Conservation (phyloP, 2,329 filamentous ascomycete species). For the Saccharata proteae region DNA sequence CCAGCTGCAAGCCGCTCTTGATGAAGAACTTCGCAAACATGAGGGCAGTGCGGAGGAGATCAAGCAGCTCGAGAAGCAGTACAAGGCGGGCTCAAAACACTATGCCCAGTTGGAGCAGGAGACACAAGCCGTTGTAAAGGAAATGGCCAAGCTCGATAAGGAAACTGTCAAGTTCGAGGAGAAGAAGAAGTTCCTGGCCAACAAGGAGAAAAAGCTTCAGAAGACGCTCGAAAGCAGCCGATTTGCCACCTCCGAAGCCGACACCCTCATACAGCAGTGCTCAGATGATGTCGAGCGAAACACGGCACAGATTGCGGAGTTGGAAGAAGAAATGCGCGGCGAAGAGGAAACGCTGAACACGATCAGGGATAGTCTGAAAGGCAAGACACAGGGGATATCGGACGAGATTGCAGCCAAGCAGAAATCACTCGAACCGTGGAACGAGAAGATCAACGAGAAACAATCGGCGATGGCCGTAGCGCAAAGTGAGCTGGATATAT, state of each 20-base stretch:
- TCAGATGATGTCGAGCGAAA: conserved; percentile 66
- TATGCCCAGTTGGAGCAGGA: conserved; percentile 74
- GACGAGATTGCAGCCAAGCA: conserved; percentile 88
- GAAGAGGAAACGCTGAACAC: conserved; percentile 72
- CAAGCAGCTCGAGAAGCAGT: conserved; percentile 75
- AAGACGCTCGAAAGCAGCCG: conserved; percentile 73
- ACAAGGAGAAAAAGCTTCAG: conserved; percentile 90
- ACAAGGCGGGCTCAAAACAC: conserved; percentile 71
- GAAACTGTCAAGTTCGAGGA: conserved; percentile 96
- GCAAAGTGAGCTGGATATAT: conserved; percentile 84
- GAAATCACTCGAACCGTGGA: conserved; percentile 91
- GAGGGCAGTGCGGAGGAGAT: conserved; percentile 82
- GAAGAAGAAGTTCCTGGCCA: conserved; percentile 84
- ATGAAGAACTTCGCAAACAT: conserved; percentile 83
- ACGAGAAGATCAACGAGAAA: conserved; percentile 92
- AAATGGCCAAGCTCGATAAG: conserved; percentile 88
- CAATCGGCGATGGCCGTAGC: conserved; percentile 88
- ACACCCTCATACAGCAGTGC: conserved; percentile 67
- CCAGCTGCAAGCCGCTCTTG: conserved; percentile 80
- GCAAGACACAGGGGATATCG: conserved; percentile 89
- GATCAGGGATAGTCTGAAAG: conserved; percentile 82
- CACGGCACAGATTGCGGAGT: conserved; percentile 56
- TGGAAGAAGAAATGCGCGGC: conserved; percentile 63
- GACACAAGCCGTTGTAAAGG: conserved; percentile 66
- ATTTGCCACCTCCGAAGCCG: conserved; percentile 60